These are phyloP conservation scores for Penicillium psychrofluorescens DNA, from an alignment of 495 filamentous ascomycete genomes.

Conservation along the genomic window DNA sequence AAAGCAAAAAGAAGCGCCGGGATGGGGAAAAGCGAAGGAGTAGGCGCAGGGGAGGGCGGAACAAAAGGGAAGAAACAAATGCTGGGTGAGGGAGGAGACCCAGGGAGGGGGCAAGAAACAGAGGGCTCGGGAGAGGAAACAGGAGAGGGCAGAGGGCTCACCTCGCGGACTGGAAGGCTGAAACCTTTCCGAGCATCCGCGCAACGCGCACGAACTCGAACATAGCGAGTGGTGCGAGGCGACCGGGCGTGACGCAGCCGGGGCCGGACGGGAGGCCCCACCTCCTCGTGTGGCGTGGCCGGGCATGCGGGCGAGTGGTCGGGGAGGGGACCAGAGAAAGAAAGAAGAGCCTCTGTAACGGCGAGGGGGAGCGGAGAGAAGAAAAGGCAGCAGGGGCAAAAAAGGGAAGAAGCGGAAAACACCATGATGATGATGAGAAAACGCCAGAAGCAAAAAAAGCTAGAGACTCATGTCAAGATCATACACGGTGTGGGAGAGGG, in stretches of 20 bases:
- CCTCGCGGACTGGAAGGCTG: constrained; percentile 9
- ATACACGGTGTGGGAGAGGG: constrained; percentile 8
- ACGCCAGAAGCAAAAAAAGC: constrained; percentile 3
- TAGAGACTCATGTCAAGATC: constrained; percentile 11
- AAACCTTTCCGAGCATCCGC: constrained; percentile 6
- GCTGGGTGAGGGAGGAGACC: too few relatives aligned
- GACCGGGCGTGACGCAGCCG: constrained; percentile 1
- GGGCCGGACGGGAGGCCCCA: constrained; percentile 1
- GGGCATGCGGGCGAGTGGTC: neutral
- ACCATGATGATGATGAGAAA: neutral
- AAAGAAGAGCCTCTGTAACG: too few relatives aligned
- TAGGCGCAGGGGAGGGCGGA: too few relatives aligned
- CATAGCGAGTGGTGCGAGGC: neutral
- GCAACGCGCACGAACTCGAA: neutral
- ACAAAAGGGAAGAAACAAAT: too few relatives aligned
- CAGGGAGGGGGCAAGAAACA: neutral
- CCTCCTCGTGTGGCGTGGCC: constrained; percentile 7
- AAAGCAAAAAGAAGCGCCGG: too few relatives aligned
- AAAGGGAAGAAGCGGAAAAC: neutral
- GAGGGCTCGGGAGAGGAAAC: too few relatives aligned
- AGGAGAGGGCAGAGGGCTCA: neutral
- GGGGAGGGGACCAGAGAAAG: too few relatives aligned
- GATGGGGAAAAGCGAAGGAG: too few relatives aligned
- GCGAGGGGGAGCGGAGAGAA: neutral
- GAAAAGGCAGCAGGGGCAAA: neutral